A percentile compares a stretch with the other conserved stretches of the same genome.
Evolutionary conservation across 306 rosid species (phyloP).

Genomic region (Neltuma alba): DNA sequence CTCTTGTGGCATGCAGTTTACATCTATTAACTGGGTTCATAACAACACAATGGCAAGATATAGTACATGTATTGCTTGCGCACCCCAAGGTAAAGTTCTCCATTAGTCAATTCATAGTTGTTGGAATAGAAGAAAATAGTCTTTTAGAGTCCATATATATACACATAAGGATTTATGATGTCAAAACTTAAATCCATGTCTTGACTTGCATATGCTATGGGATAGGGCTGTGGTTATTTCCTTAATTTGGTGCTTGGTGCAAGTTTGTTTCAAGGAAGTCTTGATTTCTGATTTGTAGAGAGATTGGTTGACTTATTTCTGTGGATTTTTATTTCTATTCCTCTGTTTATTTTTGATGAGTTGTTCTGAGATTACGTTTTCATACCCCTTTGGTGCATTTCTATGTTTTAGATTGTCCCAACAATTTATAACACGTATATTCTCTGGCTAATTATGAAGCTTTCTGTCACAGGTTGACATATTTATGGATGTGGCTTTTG

Average conservation of each 20-base stretch:
- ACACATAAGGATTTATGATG: background rate
- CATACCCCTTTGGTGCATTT: background rate
- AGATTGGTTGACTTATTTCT: background rate
- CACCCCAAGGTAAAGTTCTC: constrained; percentile 79
- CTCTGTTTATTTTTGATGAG: background rate
- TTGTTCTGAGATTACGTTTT: background rate
- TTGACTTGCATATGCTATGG: background rate
- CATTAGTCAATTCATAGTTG: constrained; percentile 18
- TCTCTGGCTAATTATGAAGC: constrained; percentile 39
- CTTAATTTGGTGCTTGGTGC: background rate
- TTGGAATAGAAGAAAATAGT: constrained; percentile 16
- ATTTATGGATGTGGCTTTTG: constrained; percentile 95
- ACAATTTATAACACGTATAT: constrained; percentile 28
- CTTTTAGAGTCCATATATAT: constrained; percentile 27
- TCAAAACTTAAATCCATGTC: background rate
- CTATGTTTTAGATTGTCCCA: background rate
- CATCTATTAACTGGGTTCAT: constrained; percentile 73
- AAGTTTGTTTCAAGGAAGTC: background rate
- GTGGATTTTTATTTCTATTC: background rate
- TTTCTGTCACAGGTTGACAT: constrained; percentile 75
- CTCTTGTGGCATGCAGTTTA: constrained; percentile 77
- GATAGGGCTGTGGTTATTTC: background rate
- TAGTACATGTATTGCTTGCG: constrained; percentile 79
- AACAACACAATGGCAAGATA: constrained; percentile 86
- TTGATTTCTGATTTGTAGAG: background rate